Evolutionary conservation across 768 basidiomycete species (phyloP).

Genomic region (Scleroderma bovista): DNA sequence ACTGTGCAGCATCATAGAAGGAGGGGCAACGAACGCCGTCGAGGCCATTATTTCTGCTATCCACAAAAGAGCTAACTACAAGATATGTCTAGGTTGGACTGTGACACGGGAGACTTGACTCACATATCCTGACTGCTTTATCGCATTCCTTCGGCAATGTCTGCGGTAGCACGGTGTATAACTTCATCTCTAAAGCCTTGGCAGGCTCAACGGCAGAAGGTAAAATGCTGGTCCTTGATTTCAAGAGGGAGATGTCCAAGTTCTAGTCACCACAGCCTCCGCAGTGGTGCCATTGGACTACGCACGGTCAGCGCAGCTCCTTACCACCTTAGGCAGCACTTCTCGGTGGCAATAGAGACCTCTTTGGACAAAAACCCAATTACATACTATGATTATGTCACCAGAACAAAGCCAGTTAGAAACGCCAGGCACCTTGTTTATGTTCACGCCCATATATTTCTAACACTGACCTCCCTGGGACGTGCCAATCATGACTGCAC

Average conservation of each 20-base stretch:
- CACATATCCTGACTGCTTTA: slow-evolving; percentile 87
- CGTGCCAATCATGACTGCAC: no score
- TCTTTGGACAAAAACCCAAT: no score
- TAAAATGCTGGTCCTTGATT: neutral
- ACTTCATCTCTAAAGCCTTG: slow-evolving; percentile 35
- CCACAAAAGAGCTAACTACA: slow-evolving; percentile 80
- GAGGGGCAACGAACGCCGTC: slow-evolving; percentile 53
- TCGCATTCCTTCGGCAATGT: slow-evolving; percentile 72
- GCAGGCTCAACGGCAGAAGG: neutral
- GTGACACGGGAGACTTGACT: slow-evolving; percentile 17
- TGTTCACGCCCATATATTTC: no score
- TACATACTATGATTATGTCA: no score
- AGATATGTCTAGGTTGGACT: slow-evolving; percentile 1
- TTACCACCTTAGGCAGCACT: no score
- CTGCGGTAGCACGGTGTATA: slow-evolving; percentile 47
- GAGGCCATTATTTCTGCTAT: slow-evolving; percentile 72
- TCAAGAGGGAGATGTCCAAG: neutral
- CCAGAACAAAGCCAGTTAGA: no score
- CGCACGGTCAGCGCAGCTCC: no score
- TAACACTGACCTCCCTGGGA: no score
- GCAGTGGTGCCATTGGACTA: no score
- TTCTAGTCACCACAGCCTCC: no score
- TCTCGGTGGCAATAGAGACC: no score
- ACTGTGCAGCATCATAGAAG: neutral
- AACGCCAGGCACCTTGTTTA: no score